Base-by-base conservation (phyloP, 2,329 filamentous ascomycete genomes). In the Tricladium varicosporioides region DNA sequence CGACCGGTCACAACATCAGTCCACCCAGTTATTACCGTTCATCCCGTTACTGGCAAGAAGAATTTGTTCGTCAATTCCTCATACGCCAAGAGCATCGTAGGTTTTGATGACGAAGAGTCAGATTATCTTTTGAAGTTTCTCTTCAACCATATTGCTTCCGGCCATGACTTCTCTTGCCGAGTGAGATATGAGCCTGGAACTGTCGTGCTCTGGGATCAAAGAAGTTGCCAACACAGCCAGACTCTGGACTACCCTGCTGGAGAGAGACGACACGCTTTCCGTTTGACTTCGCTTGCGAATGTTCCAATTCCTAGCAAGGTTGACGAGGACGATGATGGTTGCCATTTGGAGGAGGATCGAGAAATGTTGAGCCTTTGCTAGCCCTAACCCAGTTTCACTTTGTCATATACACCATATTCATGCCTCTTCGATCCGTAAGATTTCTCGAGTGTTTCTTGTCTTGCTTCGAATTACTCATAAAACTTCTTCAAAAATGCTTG, bases 71-170 rank as follows among this genome's bases (percentile, higher is more conserved):
- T 94, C 19, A 94, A 93, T 70, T 86, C 87, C 1, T 88, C 56
- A 87, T 85, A 93, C 75, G 92, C 89, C 3, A 85, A 89, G 42
- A 79, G 86, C 27, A 92, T 95, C 53, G 81, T 92, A 1, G 89
- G 89, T 11, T 81, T 87, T 67, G 94, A 94, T 74, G 89, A 90
- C 67, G 91, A 94, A 69, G 91, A 95, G 69, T 90, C 86, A 0
- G 90, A 93, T 62, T 79, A 80, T 48, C 75, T 91, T 7, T 78
- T 91, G 54, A 88, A 89, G 64, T 91, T 91, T 75, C 73, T 91
- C 15, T 90, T 85, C 69, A 81, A 60, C 67, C 87, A 91, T 67
- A 83, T 90, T 53, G 85, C 84, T 1, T 78, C 82, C 36, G 85
- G 85, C n/a, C 83, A 85, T 56, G 87, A 91, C 67, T 82, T 90